Evolutionary conservation across 1,284 basidiomycete genomes (phyloP), one percentile per base, ranked within the genome.

Genomic region (Somion occarium): DNA sequence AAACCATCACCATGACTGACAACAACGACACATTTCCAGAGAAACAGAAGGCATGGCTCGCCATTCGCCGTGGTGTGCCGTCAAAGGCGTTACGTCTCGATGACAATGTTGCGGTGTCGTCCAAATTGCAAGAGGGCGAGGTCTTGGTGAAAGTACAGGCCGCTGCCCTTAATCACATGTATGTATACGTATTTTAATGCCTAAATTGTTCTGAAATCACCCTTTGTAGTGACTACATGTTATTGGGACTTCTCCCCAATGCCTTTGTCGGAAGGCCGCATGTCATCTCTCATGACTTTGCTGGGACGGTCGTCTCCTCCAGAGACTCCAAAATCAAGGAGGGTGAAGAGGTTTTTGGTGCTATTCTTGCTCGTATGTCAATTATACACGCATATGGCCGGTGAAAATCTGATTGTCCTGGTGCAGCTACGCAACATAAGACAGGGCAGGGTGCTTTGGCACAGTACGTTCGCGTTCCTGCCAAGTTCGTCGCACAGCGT

Each of bases 141-240:
- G 75, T 85, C 3, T 73, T 86, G 9, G 73, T 88, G 52, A 78
- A 79, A 58, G 72, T 88, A 5, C 71, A 77, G 39, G 81, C 84
- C 2, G 83, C 75, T 0, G 83, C 83, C 1, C 68, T 88, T 38
- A 90, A 90, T 60, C 86, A 85, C 0, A 71, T 82, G 78, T 86
- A 67, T 58, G 75, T 66, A 26, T 54, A 19, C 34, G n/a, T n/a
- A n/a, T n/a, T n/a, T n/a, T n/a, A n/a, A n/a, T n/a, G n/a, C 27
- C 27, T 19, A 53, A 7, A 11, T 41, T 5, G 47, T 49, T 25
- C 44, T 44, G 19, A 37, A n/a, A n/a, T n/a, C n/a, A 41, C 39
- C 7, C 19, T 20, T 41, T 44, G n/a, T 44, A 80, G 78, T 38
- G 80, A 78, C 0, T 80, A 77, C 61, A 85, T 85, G 61, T 3